Conservation (phyloP, 257 asterid species). For the Linaria vulgaris region DNA sequence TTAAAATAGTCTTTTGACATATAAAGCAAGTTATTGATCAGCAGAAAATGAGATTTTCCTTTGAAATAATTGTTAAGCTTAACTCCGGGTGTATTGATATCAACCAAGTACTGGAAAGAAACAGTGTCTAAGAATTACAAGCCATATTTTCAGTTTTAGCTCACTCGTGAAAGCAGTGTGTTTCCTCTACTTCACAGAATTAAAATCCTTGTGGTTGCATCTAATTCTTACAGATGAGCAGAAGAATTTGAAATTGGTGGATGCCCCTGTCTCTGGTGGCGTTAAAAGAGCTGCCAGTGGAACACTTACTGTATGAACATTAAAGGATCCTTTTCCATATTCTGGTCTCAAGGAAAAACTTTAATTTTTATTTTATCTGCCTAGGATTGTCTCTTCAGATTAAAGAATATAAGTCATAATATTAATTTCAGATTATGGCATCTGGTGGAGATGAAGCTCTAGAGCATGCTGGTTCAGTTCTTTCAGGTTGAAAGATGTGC, state of each 20-base stretch:
- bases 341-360: constrained; percentile 16
- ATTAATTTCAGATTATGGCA: constrained; percentile 82
- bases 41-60: no score
- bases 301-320: constrained; percentile 78
- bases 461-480: constrained; percentile 80
- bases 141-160: constrained; percentile 15
- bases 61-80: no score
- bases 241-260: constrained; percentile 79
- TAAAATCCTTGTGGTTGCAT: constrained; percentile 19
- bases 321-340: constrained; percentile 18
- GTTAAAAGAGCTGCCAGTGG: constrained; percentile 89
- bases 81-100: no score
- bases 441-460: constrained; percentile 91
- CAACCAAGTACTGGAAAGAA: background rate
- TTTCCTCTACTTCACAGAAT: constrained; percentile 16
- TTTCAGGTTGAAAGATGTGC: constrained; percentile 57
- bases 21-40: no score
- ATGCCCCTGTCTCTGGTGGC: constrained; percentile 99
- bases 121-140: background rate
- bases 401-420: constrained; percentile 25
- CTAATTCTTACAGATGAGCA: constrained; percentile 54
- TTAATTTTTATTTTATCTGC: constrained; percentile 3
- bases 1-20: no score
- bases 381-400: constrained; percentile 14
- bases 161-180: constrained; percentile 12